Evolutionary conservation across 345 rosid genomes (phyloP).

Genomic region (Dipteronia sinensis): DNA sequence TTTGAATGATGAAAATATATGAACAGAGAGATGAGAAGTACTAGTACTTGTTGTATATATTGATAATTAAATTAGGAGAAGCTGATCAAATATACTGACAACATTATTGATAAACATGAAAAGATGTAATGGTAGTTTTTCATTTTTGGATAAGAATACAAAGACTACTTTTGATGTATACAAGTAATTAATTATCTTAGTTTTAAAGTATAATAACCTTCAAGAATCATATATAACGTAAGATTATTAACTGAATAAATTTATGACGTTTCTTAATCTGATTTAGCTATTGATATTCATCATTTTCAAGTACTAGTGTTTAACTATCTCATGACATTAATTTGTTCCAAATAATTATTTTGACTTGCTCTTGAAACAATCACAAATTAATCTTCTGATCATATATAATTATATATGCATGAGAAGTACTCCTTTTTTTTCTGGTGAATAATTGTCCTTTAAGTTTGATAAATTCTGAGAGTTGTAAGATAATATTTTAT

Average conservation of each 20-base stretch:
- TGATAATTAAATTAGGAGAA: background rate
- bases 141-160: background rate
- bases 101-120: background rate
- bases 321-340: too few species aligned
- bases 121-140: background rate
- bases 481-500: background rate
- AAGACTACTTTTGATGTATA: background rate
- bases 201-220: background rate
- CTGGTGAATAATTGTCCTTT: constrained; percentile 5
- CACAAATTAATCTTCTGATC: background rate
- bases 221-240: background rate
- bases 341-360: too few species aligned
- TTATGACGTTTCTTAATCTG: background rate
- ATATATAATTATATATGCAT: background rate
- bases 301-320: background rate
- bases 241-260: too few species aligned
- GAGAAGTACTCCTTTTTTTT: constrained; percentile 8
- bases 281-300: background rate
- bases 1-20: background rate
- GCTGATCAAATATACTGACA: background rate
- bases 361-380: background rate
- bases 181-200: background rate
- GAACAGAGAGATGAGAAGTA: background rate
- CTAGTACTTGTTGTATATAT: background rate
- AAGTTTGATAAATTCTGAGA: constrained; percentile 5